Conservation (phyloP, 2,329 filamentous ascomycete genomes). For the Aspergillus ruber region DNA sequence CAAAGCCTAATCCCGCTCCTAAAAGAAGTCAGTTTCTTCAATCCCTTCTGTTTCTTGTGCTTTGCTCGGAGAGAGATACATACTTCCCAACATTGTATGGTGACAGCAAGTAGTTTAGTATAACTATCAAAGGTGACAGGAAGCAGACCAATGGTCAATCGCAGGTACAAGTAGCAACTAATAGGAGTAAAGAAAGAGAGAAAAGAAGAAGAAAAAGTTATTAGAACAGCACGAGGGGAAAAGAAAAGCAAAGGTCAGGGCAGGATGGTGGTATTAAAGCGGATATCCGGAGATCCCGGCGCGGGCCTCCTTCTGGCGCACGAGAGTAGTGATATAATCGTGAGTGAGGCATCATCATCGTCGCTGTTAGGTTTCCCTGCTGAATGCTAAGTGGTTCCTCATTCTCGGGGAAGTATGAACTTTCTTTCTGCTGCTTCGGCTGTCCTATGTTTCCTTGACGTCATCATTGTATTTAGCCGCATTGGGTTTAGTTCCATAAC, state of each 20-base stretch:
- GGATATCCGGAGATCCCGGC: conserved; percentile 16
- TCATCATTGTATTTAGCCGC: conserved; percentile 22
- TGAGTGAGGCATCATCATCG: conserved; percentile 13
- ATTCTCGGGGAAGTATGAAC: not conserved
- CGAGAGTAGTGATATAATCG: conserved; percentile 21
- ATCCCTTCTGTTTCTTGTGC: not conserved
- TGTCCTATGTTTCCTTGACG: conserved; percentile 19
- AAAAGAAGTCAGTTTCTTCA: conserved; percentile 6
- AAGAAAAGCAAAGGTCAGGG: conserved; percentile 3
- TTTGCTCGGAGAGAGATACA: conserved; percentile 6
- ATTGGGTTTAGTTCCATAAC: conserved; percentile 15
- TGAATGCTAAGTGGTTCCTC: not conserved
- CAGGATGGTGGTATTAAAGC: conserved; percentile 11
- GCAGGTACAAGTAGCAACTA: not conserved
- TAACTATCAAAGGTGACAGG: not conserved
- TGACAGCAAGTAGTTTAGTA: not conserved
- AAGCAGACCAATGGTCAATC: not conserved
- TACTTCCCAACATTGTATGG: conserved; percentile 29
- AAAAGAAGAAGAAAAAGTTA: not conserved
- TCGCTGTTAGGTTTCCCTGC: not conserved
- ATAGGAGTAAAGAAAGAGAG: not conserved
- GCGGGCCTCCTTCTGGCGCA: conserved; percentile 1
- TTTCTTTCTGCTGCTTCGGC: not conserved
- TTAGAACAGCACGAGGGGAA: not conserved
- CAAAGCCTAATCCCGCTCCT: conserved; percentile 52